phyloP scores from a whole-genome alignment of 2,329 filamentous ascomycete species.

The Exserohilum turcica region DNA sequence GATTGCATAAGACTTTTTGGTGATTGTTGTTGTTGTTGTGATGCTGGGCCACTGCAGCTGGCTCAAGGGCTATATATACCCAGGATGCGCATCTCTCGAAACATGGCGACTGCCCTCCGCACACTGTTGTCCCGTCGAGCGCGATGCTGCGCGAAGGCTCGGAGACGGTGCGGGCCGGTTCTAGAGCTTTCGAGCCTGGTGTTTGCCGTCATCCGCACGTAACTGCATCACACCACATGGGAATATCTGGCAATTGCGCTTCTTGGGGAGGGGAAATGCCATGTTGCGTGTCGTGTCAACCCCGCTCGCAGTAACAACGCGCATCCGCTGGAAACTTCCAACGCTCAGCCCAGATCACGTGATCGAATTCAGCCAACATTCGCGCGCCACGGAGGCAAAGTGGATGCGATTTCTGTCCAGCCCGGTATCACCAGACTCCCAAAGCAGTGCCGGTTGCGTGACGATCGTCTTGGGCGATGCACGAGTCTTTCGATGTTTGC shows the following conservation, averaged over 20 bases:
- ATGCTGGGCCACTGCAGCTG: conserved; percentile 20
- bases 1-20: conserved; percentile 44
- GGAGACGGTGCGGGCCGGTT: conserved; percentile 29
- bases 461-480: neutral
- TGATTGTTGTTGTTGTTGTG: conserved; percentile 37
- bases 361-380: conserved; percentile 2
- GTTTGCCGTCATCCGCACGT: conserved; percentile 12
- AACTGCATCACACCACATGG: conserved; percentile 2
- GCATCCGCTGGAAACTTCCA: conserved; percentile 13
- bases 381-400: neutral
- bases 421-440: neutral
- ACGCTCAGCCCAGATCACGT: conserved; percentile 19
- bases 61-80: conserved; percentile 37
- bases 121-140: conserved; percentile 7
- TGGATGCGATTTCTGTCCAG: neutral
- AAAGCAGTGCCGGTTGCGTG: neutral
- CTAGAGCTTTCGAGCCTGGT: conserved; percentile 29
- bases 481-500: neutral
- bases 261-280: neutral
- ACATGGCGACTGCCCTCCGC: conserved; percentile 19
- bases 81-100: conserved; percentile 35
- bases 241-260: conserved; percentile 6
- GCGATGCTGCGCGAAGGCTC: conserved; percentile 24
- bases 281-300: neutral
- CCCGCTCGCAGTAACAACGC: conserved; percentile 1